These are phyloP conservation scores for Phytopythium montanum DNA, from an alignment of 352 stramenopile genomes.

Conservation along the genomic window DNA sequence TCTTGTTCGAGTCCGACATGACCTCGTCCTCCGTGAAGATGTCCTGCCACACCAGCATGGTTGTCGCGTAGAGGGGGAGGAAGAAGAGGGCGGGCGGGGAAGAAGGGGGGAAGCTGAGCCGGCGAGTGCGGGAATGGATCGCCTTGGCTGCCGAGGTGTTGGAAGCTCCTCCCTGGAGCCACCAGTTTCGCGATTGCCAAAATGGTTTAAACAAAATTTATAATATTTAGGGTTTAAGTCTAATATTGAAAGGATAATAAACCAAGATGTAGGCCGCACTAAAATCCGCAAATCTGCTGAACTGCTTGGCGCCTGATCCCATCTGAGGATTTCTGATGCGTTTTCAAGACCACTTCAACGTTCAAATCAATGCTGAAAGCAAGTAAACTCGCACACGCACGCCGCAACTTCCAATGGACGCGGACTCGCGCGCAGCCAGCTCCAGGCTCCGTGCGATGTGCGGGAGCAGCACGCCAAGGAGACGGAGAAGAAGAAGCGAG, in stretches of 20 bases:
- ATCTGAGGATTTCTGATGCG: too few species aligned
- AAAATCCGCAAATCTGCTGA: too few species aligned
- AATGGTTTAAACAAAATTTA: not conserved
- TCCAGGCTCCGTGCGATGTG: too few species aligned
- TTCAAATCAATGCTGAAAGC: too few species aligned
- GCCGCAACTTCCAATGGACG: too few species aligned
- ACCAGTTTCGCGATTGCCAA: constrained; percentile 16
- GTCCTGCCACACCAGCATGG: constrained; percentile 69
- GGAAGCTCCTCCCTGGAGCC: constrained; percentile 17
- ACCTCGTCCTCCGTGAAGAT: constrained; percentile 68
- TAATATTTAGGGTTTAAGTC: not conserved
- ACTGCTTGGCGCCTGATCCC: too few species aligned
- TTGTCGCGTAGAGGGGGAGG: constrained; percentile 10
- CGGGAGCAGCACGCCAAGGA: too few species aligned
- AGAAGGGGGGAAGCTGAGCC: not conserved
- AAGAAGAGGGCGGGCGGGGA: not conserved
- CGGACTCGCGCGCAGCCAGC: too few species aligned
- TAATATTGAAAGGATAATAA: not conserved
- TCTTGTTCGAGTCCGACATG: constrained; percentile 61
- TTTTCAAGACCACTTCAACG: too few species aligned
- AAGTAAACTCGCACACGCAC: too few species aligned
- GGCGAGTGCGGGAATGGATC: constrained; percentile 3
- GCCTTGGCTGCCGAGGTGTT: not conserved
- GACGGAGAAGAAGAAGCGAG: too few species aligned
- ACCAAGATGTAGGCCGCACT: too few species aligned